A percentile compares a stretch with the other conserved stretches of the same genome.
These are phyloP conservation scores for Clonostachys chloroleuca DNA, from an alignment of 2,329 filamentous ascomycete genomes.

Conservation along the genomic window DNA sequence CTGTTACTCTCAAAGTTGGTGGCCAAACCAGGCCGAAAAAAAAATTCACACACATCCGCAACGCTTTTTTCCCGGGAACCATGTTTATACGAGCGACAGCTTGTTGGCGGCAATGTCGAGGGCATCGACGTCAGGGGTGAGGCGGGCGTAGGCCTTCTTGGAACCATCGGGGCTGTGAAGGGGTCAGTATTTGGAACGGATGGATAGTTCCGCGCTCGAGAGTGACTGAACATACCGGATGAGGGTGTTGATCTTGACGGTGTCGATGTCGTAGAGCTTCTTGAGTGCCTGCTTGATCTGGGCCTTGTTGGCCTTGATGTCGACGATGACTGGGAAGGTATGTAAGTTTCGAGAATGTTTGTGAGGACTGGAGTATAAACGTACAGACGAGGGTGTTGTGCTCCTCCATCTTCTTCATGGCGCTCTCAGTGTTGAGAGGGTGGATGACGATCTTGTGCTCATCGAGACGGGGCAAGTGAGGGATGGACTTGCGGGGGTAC, in stretches of 20 bases:
- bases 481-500: slow-evolving; percentile 95
- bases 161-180: slow-evolving; percentile 75
- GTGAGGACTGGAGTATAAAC: too few species aligned
- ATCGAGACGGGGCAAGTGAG: slow-evolving; percentile 86
- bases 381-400: slow-evolving; percentile 92
- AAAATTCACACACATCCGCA: slow-evolving; percentile 4
- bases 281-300: slow-evolving; percentile 98
- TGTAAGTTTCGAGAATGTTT: too few species aligned
- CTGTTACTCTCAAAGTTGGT: slow-evolving; percentile 24
- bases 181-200: slow-evolving; percentile 8
- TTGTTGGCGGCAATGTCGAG: slow-evolving; percentile 99
- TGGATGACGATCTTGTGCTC: slow-evolving; percentile 97
- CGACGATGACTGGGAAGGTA: slow-evolving; percentile 63
- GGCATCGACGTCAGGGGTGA: slow-evolving; percentile 95
- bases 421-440: slow-evolving; percentile 98
- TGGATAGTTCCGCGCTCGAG: not conserved
- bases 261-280: slow-evolving; percentile 99
- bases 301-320: slow-evolving; percentile 98
- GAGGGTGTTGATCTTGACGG: slow-evolving; percentile 98
- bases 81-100: slow-evolving; percentile 86
- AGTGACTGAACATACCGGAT: slow-evolving; percentile 65
- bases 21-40: slow-evolving; percentile 34
- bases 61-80: not conserved
- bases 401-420: slow-evolving; percentile 99
- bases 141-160: slow-evolving; percentile 98